These are phyloP conservation scores for Alternaria gansuensis DNA, from an alignment of 2,329 filamentous ascomycete species.

Conservation along the genomic window DNA sequence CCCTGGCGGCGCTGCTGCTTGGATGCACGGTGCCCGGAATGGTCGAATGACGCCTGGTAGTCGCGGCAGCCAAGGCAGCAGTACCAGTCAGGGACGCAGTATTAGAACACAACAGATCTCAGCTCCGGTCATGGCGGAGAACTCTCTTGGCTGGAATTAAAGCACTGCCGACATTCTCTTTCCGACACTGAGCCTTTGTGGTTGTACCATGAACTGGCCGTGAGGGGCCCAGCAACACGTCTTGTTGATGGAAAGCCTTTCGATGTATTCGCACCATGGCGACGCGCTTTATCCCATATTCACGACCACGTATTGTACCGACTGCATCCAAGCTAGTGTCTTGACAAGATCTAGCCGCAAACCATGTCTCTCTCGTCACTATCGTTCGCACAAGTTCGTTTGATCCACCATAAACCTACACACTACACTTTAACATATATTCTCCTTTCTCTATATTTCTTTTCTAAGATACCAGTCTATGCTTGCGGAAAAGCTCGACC, in stretches of 20 bases:
- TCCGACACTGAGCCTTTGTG: constrained; percentile 31
- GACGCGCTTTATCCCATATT: constrained; percentile 12
- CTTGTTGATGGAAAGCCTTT: constrained; percentile 16
- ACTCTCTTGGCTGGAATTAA: constrained; percentile 96
- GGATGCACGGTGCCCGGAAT: constrained; percentile 57
- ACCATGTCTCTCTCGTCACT: constrained; percentile 32
- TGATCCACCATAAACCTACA: constrained; percentile 37
- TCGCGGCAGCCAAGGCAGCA: constrained; percentile 50
- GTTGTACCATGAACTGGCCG: constrained; percentile 44
- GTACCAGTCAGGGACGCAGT: constrained; percentile 71
- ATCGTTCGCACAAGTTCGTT: constrained; percentile 51
- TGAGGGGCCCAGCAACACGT: constrained; percentile 16
- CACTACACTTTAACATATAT: constrained; percentile 44
- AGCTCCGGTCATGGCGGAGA: constrained; percentile 89
- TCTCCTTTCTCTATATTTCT: constrained; percentile 43
- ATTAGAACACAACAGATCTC: constrained; percentile 79
- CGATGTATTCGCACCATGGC: constrained; percentile 35
- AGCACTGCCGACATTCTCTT: background rate
- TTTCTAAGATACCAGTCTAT: constrained; percentile 56
- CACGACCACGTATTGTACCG: constrained; percentile 14
- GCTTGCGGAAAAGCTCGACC: constrained; percentile 45
- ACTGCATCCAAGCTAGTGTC: constrained; percentile 31
- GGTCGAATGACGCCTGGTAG: constrained; percentile 54
- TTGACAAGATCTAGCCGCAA: constrained; percentile 26
- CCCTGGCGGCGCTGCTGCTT: constrained; percentile 58